Base-by-base conservation (phyloP, 1,284 basidiomycete species). In the Ganoderma multipileum region DNA sequence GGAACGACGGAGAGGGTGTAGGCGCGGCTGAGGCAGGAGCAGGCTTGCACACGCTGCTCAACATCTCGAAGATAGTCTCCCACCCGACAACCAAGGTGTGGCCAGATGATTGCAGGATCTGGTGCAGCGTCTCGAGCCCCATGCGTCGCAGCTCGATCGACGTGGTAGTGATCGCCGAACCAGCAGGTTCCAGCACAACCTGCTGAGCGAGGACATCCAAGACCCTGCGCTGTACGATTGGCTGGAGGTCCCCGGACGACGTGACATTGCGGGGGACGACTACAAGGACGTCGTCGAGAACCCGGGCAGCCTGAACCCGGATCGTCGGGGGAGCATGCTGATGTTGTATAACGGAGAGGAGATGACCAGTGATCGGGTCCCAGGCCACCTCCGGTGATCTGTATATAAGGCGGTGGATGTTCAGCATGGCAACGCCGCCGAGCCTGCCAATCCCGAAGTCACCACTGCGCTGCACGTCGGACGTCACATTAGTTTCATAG, bases 71-170 rank as follows among this genome's bases (percentile, higher is more conserved):
- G 74, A 99, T 95, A 0, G 86, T 92, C 68, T 95, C 91, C 97
- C 97, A 99, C 0, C 97, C 97, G 12, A 93, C 88, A 8, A 95
- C 86, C 1, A 99, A 85, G 0, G 94, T 95, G 80, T 99, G 96
- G 0, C 95, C 97, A 0, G 95, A 95, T 0, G 91, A 89, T 79
- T 99, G 95, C 20, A 99, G 83, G 64, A 98, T 94, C 73, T 93
- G 90, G 74, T 96, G 94, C 23, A 99, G 81, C 0, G 94, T 95
- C 74, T 97, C 95, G 64, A 97, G 84, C 0, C 95, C 96, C 84
- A 95, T 92, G 36, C 91, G 86, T 16, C 96, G 88, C 55, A 99
- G 84, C 74, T 98, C 97, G 11, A 91, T 84, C 38, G 82, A 87
- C 0, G 89, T 88, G 67, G 62, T 74, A 52, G 66, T 75, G 44